Conservation (phyloP, 179 eudicot species). For the Monotropa hypopitys region DNA sequence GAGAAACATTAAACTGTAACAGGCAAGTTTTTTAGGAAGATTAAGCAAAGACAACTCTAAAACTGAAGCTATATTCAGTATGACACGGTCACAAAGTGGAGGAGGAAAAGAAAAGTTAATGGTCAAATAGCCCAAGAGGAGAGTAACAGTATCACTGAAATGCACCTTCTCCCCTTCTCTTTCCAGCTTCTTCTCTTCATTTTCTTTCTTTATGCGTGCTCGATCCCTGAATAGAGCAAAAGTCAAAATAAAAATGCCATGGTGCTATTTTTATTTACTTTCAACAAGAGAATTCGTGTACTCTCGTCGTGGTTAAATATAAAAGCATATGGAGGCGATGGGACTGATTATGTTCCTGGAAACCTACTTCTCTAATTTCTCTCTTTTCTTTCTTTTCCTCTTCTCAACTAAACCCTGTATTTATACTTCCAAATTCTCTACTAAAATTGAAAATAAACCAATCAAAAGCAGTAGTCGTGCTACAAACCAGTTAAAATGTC, state of each 20-base stretch:
- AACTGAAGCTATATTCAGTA: not conserved
- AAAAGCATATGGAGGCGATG: not conserved
- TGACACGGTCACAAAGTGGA: not conserved
- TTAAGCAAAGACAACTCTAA: not conserved
- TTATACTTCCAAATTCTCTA: not conserved
- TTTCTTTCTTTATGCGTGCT: constrained; percentile 29
- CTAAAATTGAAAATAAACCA: not conserved
- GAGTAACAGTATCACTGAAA: not conserved
- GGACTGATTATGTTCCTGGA: not conserved
- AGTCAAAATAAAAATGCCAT: not conserved
- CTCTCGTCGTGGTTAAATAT: not conserved
- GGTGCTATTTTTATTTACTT: not conserved
- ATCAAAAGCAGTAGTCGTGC: not conserved
- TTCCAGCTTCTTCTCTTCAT: constrained; percentile 36
- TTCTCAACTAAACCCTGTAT: not conserved
- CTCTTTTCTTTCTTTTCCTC: not conserved
- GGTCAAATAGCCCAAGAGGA: not conserved
- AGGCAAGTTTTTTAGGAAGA: not conserved
- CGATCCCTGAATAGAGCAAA: constrained; percentile 28
- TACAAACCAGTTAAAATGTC: not conserved
- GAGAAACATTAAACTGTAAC: not conserved
- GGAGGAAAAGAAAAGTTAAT: not conserved
- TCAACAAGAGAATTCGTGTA: not conserved
- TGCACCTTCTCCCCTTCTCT: constrained; percentile 55
- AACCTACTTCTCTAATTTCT: not conserved